Conservation (phyloP, 495 filamentous ascomycete species). For the Penicillium mononematosum region DNA sequence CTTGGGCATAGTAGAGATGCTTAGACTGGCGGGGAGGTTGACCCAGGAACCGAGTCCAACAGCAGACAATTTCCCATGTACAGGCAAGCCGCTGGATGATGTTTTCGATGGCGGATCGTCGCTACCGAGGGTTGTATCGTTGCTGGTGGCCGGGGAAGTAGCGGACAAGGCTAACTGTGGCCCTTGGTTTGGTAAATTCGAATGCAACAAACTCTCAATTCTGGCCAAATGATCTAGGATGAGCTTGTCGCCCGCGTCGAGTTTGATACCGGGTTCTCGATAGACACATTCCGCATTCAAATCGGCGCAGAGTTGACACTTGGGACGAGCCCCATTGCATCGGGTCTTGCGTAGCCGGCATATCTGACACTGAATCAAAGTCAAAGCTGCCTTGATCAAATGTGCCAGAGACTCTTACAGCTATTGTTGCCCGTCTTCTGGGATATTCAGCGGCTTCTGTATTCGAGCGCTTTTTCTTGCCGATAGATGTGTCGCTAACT, state of each 20-base stretch:
- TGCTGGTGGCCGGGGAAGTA: conserved; percentile 68
- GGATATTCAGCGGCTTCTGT: conserved; percentile 67
- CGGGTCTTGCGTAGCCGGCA: conserved; percentile 80
- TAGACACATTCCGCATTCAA: conserved; percentile 81
- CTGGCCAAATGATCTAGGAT: conserved; percentile 74
- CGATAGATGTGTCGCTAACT: conserved; percentile 4
- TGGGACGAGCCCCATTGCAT: conserved; percentile 79
- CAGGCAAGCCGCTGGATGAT: conserved; percentile 29
- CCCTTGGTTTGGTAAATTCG: conserved; percentile 50
- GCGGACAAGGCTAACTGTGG: conserved; percentile 48
- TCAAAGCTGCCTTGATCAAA: neutral
- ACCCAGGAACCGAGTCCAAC: conserved; percentile 74
- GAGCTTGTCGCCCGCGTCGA: conserved; percentile 81
- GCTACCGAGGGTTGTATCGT: conserved; percentile 62
- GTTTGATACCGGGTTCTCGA: conserved; percentile 81
- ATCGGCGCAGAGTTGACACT: conserved; percentile 79
- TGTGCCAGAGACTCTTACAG: conserved; percentile 48
- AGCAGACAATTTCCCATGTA: conserved; percentile 57
- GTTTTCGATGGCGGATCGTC: conserved; percentile 57
- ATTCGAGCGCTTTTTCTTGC: conserved; percentile 60
- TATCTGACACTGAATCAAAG: conserved; percentile 65
- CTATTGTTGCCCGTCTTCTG: conserved; percentile 67
- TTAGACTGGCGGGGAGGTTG: conserved; percentile 52
- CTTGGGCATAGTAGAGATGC: conserved; percentile 82
- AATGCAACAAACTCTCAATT: conserved; percentile 75